Conservation (phyloP, 1,284 basidiomycete species). For the Moniliophthora roreri region DNA sequence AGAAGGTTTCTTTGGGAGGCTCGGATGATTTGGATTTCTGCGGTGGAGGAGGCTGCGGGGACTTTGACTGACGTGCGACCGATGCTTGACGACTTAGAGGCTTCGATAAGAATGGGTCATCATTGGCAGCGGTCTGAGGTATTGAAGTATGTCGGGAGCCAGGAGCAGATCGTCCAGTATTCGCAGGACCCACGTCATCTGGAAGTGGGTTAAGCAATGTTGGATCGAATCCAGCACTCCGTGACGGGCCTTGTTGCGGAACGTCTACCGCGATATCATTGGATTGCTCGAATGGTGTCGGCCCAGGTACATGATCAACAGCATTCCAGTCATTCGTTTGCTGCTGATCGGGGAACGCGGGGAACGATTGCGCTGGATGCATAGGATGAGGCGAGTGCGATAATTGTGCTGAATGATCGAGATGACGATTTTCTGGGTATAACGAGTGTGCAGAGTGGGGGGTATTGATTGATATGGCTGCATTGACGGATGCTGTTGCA, state of each 20-base stretch:
- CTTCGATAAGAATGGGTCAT: conserved; percentile 4
- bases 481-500: background rate
- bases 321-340: background rate
- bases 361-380: background rate
- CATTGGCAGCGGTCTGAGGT: background rate
- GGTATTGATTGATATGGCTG: background rate
- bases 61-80: background rate
- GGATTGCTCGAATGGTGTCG: background rate
- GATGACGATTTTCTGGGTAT: background rate
- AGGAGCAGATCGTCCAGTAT: background rate
- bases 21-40: conserved; percentile 27
- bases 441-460: background rate
- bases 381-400: conserved; percentile 2
- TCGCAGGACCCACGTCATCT: background rate
- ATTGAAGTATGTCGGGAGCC: background rate
- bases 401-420: background rate
- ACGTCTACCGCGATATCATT: background rate
- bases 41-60: background rate
- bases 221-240: conserved; percentile 4
- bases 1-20: conserved; percentile 20
- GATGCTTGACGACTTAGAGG: background rate
- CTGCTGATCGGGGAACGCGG: background rate
- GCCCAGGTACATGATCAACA: background rate
- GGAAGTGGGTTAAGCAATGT: conserved; percentile 4
- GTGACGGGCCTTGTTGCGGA: background rate